These are phyloP conservation scores for Solanum paucissectum DNA, from an alignment of 257 asterid genomes.

Conservation along the genomic window DNA sequence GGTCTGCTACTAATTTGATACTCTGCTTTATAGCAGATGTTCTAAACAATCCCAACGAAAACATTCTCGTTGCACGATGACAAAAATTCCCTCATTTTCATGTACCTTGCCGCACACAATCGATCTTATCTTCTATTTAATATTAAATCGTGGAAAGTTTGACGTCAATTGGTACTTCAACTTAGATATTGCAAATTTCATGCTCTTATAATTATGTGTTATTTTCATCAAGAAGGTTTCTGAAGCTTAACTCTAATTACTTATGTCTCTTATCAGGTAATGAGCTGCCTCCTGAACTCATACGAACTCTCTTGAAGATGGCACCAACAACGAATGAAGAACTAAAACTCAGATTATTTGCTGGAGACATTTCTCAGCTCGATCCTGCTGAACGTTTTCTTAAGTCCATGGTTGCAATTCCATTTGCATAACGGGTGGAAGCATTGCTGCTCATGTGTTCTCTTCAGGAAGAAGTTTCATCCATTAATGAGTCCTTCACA, in stretches of 20 bases:
- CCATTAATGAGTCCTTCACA: constrained; percentile 45
- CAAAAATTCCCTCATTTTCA: not conserved
- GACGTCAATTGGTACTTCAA: not conserved
- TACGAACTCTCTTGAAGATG: constrained; percentile 58
- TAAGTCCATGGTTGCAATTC: constrained; percentile 53
- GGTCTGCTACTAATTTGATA: not conserved
- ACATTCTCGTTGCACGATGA: not conserved
- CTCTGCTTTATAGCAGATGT: not conserved
- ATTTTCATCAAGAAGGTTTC: not conserved
- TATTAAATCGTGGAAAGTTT: not conserved
- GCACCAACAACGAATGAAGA: constrained; percentile 80
- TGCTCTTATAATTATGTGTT: not conserved
- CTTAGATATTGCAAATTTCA: not conserved
- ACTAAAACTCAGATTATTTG: constrained; percentile 59
- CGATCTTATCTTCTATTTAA: not conserved
- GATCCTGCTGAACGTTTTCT: constrained; percentile 85
- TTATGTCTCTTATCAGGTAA: constrained; percentile 34
- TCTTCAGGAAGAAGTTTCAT: constrained; percentile 59
- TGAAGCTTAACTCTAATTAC: not conserved
- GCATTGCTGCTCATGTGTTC: constrained; percentile 53
- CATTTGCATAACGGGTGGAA: constrained; percentile 77
- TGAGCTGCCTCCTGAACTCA: constrained; percentile 60
- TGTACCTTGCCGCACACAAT: not conserved
- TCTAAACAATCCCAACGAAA: not conserved
- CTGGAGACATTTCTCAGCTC: constrained; percentile 54